These are phyloP conservation scores for Pisolithus microcarpus DNA, from an alignment of 768 basidiomycete species.

Conservation along the genomic window DNA sequence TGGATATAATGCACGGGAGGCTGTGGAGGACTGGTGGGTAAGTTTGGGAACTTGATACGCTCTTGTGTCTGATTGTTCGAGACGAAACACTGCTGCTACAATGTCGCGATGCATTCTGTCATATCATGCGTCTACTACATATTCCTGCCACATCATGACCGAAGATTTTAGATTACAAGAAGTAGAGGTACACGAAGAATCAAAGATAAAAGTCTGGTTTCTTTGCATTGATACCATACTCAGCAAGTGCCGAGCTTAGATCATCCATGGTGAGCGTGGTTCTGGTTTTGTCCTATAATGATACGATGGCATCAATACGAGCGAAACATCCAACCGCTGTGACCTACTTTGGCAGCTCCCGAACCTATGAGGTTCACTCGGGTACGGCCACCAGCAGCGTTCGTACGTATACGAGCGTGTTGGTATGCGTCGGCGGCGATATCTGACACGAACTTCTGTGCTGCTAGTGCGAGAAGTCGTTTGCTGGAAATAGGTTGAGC, in stretches of 20 bases:
- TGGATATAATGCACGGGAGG: conserved; percentile 44
- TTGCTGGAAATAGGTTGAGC: conserved; percentile 46
- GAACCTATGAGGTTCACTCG: conserved; percentile 50
- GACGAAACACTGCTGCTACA: neutral
- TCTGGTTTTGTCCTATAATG: conserved; percentile 74
- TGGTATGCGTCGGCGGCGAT: conserved; percentile 96
- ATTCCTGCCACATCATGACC: neutral
- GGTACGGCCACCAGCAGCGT: conserved; percentile 68
- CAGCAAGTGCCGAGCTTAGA: conserved; percentile 82
- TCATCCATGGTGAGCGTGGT: conserved; percentile 98
- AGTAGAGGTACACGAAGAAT: neutral
- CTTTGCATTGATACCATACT: conserved; percentile 91
- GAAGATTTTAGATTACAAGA: neutral
- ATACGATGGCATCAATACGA: conserved; percentile 5
- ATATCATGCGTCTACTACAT: neutral
- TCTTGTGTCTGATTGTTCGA: neutral
- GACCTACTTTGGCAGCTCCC: conserved; percentile 56
- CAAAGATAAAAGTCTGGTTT: conserved; percentile 93
- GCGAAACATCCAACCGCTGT: neutral
- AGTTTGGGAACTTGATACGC: conserved; percentile 33
- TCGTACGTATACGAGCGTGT: conserved; percentile 92
- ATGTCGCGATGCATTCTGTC: neutral
- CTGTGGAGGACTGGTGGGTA: conserved; percentile 56
- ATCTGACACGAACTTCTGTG: conserved; percentile 97
- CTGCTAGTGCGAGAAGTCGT: conserved; percentile 88